phyloP scores from a whole-genome alignment of 2,329 filamentous ascomycete species.

The Colletotrichum orchidophilum region DNA sequence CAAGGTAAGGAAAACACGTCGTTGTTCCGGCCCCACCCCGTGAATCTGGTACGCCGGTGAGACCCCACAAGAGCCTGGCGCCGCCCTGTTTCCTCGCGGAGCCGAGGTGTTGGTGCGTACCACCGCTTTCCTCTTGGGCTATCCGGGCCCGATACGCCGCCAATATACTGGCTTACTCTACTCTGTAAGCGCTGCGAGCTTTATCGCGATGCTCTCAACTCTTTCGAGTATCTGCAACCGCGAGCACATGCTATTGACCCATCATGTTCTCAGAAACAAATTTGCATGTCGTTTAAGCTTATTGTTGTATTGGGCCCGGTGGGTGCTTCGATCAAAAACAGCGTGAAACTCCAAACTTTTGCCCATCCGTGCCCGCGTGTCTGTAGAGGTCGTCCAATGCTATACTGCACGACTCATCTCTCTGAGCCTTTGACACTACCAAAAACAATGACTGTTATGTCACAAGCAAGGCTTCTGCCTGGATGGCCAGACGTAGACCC shows the following conservation, averaged over 20 bases:
- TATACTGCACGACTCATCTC: not conserved
- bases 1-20: not conserved
- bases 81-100: slow-evolving; percentile 6
- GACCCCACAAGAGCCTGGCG: not conserved
- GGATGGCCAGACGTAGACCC: not conserved
- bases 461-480: not conserved
- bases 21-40: slow-evolving; percentile 13
- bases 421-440: not conserved
- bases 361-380: not conserved
- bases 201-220: too few species aligned
- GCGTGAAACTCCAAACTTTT: slow-evolving; percentile 14
- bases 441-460: not conserved
- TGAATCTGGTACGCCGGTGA: not conserved
- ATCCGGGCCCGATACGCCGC: too few species aligned
- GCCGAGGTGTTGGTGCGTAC: slow-evolving; percentile 1
- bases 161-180: not conserved
- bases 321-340: not conserved
- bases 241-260: too few species aligned
- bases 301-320: not conserved
- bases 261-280: too few species aligned
- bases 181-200: not conserved
- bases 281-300: not conserved
- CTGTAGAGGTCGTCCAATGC: not conserved
- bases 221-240: not conserved
- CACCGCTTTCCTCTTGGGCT: not conserved